A percentile compares a stretch with the other conserved stretches of the same genome.
These are phyloP conservation scores for Claviceps sp. DNA, from an alignment of 2,329 filamentous ascomycete species.

Conservation along the genomic window DNA sequence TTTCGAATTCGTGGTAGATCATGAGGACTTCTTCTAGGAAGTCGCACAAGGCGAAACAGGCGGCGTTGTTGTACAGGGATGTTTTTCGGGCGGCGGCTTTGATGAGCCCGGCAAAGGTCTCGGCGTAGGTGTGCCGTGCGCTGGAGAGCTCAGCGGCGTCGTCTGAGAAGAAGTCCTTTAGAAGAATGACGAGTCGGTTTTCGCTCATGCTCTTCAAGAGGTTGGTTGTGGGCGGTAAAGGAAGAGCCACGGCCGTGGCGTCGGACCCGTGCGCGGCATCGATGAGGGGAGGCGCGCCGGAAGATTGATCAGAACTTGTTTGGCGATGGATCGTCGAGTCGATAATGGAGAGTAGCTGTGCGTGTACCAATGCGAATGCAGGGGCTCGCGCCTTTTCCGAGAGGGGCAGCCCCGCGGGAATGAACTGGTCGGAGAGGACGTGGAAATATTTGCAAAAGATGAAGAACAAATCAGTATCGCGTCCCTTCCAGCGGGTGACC, in stretches of 20 bases:
- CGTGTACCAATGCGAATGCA: slow-evolving; percentile 67
- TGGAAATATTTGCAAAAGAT: slow-evolving; percentile 85
- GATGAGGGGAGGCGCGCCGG: slow-evolving; percentile 28
- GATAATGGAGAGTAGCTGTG: slow-evolving; percentile 65
- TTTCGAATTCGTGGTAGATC: slow-evolving; percentile 40
- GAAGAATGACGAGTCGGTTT: slow-evolving; percentile 68
- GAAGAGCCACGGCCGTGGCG: slow-evolving; percentile 49
- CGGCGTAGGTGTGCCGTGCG: slow-evolving; percentile 57
- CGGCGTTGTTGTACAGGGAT: slow-evolving; percentile 67
- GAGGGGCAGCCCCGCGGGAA: slow-evolving; percentile 41
- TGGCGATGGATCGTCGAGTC: slow-evolving; percentile 77
- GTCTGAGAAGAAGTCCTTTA: slow-evolving; percentile 62
- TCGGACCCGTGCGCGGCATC: slow-evolving; percentile 44
- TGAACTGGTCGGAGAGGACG: slow-evolving; percentile 61
- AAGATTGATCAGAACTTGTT: slow-evolving; percentile 33
- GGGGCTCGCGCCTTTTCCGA: slow-evolving; percentile 52
- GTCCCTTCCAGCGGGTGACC: slow-evolving; percentile 74
- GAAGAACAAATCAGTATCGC: slow-evolving; percentile 81
- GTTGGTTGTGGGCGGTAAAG: slow-evolving; percentile 48
- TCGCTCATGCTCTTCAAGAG: slow-evolving; percentile 73
- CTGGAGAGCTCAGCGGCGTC: slow-evolving; percentile 23
- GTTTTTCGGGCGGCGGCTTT: slow-evolving; percentile 63
- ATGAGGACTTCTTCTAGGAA: slow-evolving; percentile 72
- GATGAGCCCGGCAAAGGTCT: slow-evolving; percentile 59
- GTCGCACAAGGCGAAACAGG: slow-evolving; percentile 83